These are phyloP conservation scores for Isatis lusitanica DNA, from an alignment of 441 rosid species.

Conservation along the genomic window DNA sequence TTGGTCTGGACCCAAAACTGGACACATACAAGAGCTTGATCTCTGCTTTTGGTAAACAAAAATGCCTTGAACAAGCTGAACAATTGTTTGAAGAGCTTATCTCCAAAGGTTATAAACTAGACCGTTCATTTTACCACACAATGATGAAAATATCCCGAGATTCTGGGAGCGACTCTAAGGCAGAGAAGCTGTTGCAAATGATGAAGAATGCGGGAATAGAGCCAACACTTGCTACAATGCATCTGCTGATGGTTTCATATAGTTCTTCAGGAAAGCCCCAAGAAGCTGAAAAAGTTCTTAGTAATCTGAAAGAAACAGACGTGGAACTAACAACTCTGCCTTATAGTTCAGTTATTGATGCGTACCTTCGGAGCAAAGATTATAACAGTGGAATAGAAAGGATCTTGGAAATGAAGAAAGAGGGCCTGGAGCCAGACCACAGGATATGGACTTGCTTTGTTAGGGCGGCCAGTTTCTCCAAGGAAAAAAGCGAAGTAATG, in stretches of 20 bases:
- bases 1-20: slow-evolving; percentile 72
- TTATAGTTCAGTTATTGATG: slow-evolving; percentile 86
- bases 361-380: slow-evolving; percentile 77
- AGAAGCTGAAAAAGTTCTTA: slow-evolving; percentile 85
- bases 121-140: slow-evolving; percentile 85
- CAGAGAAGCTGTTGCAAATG: slow-evolving; percentile 63
- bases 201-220: slow-evolving; percentile 88
- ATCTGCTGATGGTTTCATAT: slow-evolving; percentile 91
- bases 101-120: slow-evolving; percentile 69
- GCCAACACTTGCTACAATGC: slow-evolving; percentile 87
- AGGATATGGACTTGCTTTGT: slow-evolving; percentile 96
- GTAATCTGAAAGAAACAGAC: slow-evolving; percentile 66
- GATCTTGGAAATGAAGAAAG: slow-evolving; percentile 71
- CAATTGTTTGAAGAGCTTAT: slow-evolving; percentile 67
- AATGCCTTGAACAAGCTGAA: slow-evolving; percentile 71
- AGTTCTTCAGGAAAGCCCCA: slow-evolving; percentile 85
- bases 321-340: slow-evolving; percentile 69
- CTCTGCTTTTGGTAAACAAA: slow-evolving; percentile 82
- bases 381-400: slow-evolving; percentile 68
- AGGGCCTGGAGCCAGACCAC: slow-evolving; percentile 82
- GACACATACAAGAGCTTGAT: slow-evolving; percentile 93
- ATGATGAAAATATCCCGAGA: slow-evolving; percentile 91
- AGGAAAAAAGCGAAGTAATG: slow-evolving; percentile 56
- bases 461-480: slow-evolving; percentile 82
- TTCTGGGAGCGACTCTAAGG: slow-evolving; percentile 72